These are phyloP conservation scores for Oryza coarctata DNA, from an alignment of 176 grass and related monocot genomes.

Conservation along the genomic window DNA sequence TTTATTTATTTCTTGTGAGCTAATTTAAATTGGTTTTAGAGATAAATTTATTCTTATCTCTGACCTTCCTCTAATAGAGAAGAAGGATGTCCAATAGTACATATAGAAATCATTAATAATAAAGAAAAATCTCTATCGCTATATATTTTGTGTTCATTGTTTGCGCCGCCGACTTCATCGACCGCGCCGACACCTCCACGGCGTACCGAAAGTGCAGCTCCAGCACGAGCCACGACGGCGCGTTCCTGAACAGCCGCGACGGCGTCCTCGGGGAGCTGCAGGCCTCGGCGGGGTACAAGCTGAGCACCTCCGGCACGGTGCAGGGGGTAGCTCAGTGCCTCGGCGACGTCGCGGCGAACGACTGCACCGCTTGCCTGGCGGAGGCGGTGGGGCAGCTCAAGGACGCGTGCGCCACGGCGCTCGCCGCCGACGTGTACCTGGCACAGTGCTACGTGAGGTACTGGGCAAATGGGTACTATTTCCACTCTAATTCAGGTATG, in stretches of 20 bases:
- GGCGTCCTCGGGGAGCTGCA: constrained; percentile 58
- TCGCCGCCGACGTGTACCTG: constrained; percentile 73
- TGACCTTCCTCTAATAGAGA: too few species aligned
- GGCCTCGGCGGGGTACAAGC: constrained; percentile 48
- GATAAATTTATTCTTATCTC: too few species aligned
- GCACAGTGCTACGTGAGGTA: constrained; percentile 83
- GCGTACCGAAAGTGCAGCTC: constrained; percentile 71
- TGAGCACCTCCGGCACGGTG: constrained; percentile 54
- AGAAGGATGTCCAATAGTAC: too few species aligned
- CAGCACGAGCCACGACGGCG: constrained; percentile 45
- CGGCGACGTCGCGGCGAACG: constrained; percentile 36
- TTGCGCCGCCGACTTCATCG: constrained; percentile 48
- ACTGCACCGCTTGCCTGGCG: constrained; percentile 64
- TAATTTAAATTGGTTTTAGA: too few species aligned
- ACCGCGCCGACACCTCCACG: constrained; percentile 36
- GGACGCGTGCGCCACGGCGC: constrained; percentile 48
- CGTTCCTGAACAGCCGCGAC: constrained; percentile 55
- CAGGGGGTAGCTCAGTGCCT: constrained; percentile 72
- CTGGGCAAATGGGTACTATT: constrained; percentile 60
- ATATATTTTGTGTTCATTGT: too few species aligned
- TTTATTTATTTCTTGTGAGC: too few species aligned
- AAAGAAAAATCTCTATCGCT: too few species aligned
- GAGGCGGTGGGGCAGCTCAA: constrained; percentile 68
- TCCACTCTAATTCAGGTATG: constrained; percentile 53
- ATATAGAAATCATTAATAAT: too few species aligned